Evolutionary conservation across 768 basidiomycete genomes (phyloP).

Genomic region (Russula brevipes): DNA sequence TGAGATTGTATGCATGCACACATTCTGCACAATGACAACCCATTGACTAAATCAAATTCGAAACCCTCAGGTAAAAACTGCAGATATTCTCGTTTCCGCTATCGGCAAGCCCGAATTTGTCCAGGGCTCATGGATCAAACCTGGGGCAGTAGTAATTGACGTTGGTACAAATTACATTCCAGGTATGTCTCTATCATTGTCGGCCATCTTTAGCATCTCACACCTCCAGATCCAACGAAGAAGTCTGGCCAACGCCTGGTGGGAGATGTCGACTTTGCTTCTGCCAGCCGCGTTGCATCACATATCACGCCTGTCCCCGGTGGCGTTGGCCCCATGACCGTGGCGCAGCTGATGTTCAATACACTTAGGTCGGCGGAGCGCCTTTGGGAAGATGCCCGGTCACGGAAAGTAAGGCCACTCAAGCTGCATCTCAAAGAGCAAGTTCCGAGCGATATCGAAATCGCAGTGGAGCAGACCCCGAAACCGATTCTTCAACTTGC

Average conservation of each 20-base stretch:
- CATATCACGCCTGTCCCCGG: slow-evolving; percentile 97
- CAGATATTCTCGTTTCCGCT: slow-evolving; percentile 95
- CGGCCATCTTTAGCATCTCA: slow-evolving; percentile 28
- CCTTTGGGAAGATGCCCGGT: slow-evolving; percentile 62
- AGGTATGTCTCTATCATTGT: slow-evolving; percentile 40
- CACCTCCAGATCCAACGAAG: slow-evolving; percentile 63
- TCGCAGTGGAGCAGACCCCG: slow-evolving; percentile 90
- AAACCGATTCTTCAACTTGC: slow-evolving; percentile 85
- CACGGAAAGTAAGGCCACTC: slow-evolving; percentile 70
- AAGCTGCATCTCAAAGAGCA: slow-evolving; percentile 73
- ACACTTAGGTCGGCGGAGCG: slow-evolving; percentile 81
- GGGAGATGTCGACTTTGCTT: slow-evolving; percentile 86
- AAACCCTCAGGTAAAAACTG: slow-evolving; percentile 58
- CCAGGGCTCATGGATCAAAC: slow-evolving; percentile 92
- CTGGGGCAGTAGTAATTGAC: slow-evolving; percentile 92
- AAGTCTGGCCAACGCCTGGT: slow-evolving; percentile 95
- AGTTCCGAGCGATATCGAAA: slow-evolving; percentile 95
- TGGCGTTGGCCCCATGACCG: slow-evolving; percentile 99
- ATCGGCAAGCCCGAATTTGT: slow-evolving; percentile 90
- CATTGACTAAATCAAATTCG: neutral
- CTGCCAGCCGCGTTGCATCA: slow-evolving; percentile 74
- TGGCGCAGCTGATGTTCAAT: slow-evolving; percentile 96
- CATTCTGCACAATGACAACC: neutral
- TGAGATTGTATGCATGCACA: slow-evolving; percentile 58
- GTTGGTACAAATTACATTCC: slow-evolving; percentile 97